Evolutionary conservation across 805 yeast species (phyloP), one percentile per base, ranked within the genome.

Genomic region (Wickerhamiella azymoides): DNA sequence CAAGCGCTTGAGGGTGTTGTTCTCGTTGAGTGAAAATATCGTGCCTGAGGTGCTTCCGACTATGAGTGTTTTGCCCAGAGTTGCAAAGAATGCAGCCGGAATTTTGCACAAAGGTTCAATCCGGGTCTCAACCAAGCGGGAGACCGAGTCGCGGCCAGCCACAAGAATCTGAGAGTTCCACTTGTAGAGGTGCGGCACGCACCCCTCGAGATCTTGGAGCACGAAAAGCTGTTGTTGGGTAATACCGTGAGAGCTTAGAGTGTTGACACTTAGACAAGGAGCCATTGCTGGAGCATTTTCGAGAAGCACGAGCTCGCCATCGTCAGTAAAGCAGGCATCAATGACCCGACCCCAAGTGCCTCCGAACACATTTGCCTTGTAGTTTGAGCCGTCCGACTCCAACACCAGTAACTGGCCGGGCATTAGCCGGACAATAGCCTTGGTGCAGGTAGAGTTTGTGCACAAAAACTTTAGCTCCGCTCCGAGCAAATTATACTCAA

Each of bases 321-420:
- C 14, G 8, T 7, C 16, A 30, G 11, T 9, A 16, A 41, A 24
- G 25, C 44, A 41, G 14, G 44, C 44, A n/a, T 33, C 44, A 21
- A 33, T 32, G 14, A 41, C 21, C 13, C 17, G 25, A 14, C 44
- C 44, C 44, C 44, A 41, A 5, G 38, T 41, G 2, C 44, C 44
- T 5, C 44, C 39, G 11, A 17, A 24, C 9, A 41, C 27, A 9
- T 21, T 18, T 6, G 39, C 44, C 24, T n/a, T 18, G 21, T n/a
- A 10, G 13, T 10, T 19, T 7, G 16, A n/a, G 14, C 16, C 25
- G 6, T 27, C 26, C 8, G 37, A 36, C 17, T 32, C 25, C 16
- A 41, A 21, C 10, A 41, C 44, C 25, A 41, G 33, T 10, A 41
- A 10, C 18, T 41, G 44, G 5, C 38, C 35, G 18, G 44, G 44